A percentile compares a stretch with the other conserved stretches of the same genome.
phyloP scores from a whole-genome alignment of 1,284 basidiomycete species.

The Ganoderma resinaceum region DNA sequence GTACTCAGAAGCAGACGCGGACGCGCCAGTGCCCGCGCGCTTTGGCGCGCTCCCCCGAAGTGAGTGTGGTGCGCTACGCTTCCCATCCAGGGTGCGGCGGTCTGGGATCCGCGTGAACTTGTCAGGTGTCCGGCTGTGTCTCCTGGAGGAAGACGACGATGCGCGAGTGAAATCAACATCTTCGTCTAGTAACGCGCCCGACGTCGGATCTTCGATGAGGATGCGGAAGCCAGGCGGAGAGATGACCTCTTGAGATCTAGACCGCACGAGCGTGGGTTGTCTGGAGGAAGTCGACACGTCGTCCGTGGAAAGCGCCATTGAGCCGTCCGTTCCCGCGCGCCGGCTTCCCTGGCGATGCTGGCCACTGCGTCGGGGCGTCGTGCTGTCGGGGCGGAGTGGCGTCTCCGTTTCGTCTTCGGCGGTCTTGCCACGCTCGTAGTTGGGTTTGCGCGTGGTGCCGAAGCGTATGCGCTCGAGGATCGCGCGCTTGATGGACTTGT shows the following conservation, averaged over 20 bases:
- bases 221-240: slow-evolving; percentile 43
- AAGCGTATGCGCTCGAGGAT: slow-evolving; percentile 41
- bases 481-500: slow-evolving; percentile 42
- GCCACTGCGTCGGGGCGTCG: neutral
- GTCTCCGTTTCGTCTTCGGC: slow-evolving; percentile 11
- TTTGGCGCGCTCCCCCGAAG: neutral
- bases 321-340: slow-evolving; percentile 12
- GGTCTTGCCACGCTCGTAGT: slow-evolving; percentile 16
- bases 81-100: slow-evolving; percentile 30
- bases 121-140: slow-evolving; percentile 28
- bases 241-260: slow-evolving; percentile 13
- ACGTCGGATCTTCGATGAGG: slow-evolving; percentile 41
- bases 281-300: slow-evolving; percentile 15
- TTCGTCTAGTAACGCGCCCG: slow-evolving; percentile 22
- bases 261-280: slow-evolving; percentile 15
- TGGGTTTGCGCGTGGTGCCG: slow-evolving; percentile 29
- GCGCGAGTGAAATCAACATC: slow-evolving; percentile 18
- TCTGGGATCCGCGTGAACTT: slow-evolving; percentile 41
- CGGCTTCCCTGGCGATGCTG: slow-evolving; percentile 28
- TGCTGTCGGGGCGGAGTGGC: neutral
- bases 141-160: slow-evolving; percentile 32
- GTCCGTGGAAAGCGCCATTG: slow-evolving; percentile 5
- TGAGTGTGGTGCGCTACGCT: neutral
- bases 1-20: neutral
- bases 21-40: slow-evolving; percentile 6